These are phyloP conservation scores for Termitomyces sp. DNA, from an alignment of 768 basidiomycete species.

Conservation along the genomic window DNA sequence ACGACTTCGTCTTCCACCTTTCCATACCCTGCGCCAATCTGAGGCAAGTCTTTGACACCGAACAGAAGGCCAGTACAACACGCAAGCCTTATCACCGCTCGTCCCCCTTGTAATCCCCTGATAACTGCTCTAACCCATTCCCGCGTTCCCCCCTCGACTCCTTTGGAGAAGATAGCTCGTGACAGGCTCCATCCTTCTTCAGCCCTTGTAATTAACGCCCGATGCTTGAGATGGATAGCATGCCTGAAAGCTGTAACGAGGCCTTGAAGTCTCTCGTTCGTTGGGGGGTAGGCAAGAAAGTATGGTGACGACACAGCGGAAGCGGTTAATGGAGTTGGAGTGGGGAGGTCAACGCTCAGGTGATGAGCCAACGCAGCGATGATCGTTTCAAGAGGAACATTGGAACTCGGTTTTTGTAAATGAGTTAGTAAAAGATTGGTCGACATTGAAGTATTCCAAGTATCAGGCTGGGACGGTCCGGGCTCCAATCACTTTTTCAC, in stretches of 20 bases:
- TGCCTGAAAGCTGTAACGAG: conserved; percentile 59
- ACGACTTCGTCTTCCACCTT: conserved; percentile 65
- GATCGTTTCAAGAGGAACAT: conserved; percentile 46
- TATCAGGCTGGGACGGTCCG: no score
- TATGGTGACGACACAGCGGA: conserved; percentile 55
- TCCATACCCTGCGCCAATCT: conserved; percentile 27
- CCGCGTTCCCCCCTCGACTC: conserved; percentile 37
- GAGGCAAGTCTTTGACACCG: conserved; percentile 56
- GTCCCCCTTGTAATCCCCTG: conserved; percentile 65
- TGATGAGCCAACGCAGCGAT: conserved; percentile 60
- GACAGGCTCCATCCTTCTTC: conserved; percentile 32
- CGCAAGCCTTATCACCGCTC: conserved; percentile 59
- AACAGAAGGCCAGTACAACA: conserved; percentile 63
- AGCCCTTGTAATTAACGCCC: conserved; percentile 34
- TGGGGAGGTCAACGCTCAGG: conserved; percentile 46
- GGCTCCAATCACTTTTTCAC: no score
- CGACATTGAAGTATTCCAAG: conserved; percentile 13
- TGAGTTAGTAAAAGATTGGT: conserved; percentile 45
- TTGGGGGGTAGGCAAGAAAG: conserved; percentile 44
- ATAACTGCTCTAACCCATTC: conserved; percentile 54
- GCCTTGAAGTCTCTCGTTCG: conserved; percentile 45
- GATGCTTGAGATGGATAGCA: conserved; percentile 54
- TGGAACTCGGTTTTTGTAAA: conserved; percentile 43
- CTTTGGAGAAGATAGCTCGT: conserved; percentile 35
- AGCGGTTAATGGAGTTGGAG: conserved; percentile 59